Conservation (phyloP, 805 yeast genomes). For the Yarrowia alimentaria region DNA sequence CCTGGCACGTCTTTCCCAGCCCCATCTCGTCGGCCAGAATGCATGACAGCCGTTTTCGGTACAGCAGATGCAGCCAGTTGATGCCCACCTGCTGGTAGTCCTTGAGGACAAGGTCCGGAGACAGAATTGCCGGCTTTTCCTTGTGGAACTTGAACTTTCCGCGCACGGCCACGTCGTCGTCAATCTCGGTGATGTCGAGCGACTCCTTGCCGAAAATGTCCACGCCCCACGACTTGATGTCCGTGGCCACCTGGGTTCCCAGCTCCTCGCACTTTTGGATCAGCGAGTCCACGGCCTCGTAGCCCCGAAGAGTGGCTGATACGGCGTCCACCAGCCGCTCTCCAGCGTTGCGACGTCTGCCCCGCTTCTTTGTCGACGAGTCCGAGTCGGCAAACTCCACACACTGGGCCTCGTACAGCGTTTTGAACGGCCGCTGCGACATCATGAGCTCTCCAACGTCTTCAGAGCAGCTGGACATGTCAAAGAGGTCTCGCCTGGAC, state of each 20-base stretch:
- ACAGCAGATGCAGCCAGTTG: constrained; percentile 84
- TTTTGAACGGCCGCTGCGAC: constrained; percentile 65
- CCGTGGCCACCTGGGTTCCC: constrained; percentile 66
- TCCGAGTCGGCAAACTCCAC: constrained; percentile 50
- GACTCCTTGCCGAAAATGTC: constrained; percentile 61
- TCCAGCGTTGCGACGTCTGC: constrained; percentile 57
- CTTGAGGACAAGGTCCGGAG: constrained; percentile 66
- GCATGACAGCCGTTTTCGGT: constrained; percentile 77
- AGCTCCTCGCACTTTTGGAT: constrained; percentile 77
- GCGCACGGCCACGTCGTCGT: constrained; percentile 34
- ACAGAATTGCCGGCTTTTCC: constrained; percentile 67
- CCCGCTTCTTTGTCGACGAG: constrained; percentile 36
- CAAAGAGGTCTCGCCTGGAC: constrained; percentile 69
- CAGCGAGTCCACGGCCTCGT: constrained; percentile 91
- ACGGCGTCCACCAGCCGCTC: constrained; percentile 71
- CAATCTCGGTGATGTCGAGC: constrained; percentile 59
- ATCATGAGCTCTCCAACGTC: constrained; percentile 63
- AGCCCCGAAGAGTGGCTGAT: constrained; percentile 72
- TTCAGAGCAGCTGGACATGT: constrained; percentile 70
- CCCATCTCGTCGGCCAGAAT: constrained; percentile 98
- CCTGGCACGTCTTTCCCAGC: constrained; percentile 94
- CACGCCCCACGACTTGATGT: constrained; percentile 89
- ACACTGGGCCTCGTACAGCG: constrained; percentile 58
- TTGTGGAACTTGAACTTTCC: constrained; percentile 41
- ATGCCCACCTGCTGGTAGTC: constrained; percentile 96